phyloP scores from a whole-genome alignment of 2,329 filamentous ascomycete genomes.

The Xenoacremonium recifei region DNA sequence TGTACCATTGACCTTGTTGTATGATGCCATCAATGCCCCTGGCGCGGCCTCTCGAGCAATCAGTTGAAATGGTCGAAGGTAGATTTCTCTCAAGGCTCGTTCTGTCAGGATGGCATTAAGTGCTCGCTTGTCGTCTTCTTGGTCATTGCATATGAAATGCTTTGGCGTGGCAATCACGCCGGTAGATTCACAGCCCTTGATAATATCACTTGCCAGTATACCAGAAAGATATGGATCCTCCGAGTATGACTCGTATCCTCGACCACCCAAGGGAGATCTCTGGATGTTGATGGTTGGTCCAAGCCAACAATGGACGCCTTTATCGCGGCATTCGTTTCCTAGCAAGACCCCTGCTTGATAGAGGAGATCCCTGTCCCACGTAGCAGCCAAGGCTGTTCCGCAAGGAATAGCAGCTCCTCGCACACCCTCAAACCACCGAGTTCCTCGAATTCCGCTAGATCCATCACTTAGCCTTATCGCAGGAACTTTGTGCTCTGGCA shows the following conservation, averaged over 20 bases:
- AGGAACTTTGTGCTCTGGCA: slow-evolving; percentile 14
- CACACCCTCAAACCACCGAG: slow-evolving; percentile 21
- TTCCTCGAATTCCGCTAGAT: slow-evolving; percentile 19
- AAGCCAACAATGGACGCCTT: slow-evolving; percentile 68
- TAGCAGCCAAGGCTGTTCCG: slow-evolving; percentile 15
- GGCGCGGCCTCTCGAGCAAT: slow-evolving; percentile 13
- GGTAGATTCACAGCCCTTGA: slow-evolving; percentile 26
- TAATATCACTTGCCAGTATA: slow-evolving; percentile 36
- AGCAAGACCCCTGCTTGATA: slow-evolving; percentile 11
- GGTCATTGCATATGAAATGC: slow-evolving; percentile 14
- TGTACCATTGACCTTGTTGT: slow-evolving; percentile 27
- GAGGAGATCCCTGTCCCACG: slow-evolving; percentile 11
- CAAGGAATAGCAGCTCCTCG: slow-evolving; percentile 19
- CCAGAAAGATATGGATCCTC: slow-evolving; percentile 43
- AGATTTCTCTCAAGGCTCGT: slow-evolving; percentile 13
- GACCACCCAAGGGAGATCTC: slow-evolving; percentile 39
- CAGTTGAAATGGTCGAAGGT: slow-evolving; percentile 15
- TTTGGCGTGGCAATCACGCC: slow-evolving; percentile 8
- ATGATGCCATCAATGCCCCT: slow-evolving; percentile 12
- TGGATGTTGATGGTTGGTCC: slow-evolving; percentile 57
- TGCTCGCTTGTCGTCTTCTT: slow-evolving; percentile 9
- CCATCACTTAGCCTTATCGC: slow-evolving; percentile 15
- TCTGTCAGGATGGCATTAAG: slow-evolving; percentile 4
- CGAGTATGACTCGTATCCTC: slow-evolving; percentile 42
- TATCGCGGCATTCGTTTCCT: slow-evolving; percentile 33